Evolutionary conservation across 352 stramenopile species (phyloP), one percentile per base, ranked within the genome.

Genomic region (Pythium graminicola): DNA sequence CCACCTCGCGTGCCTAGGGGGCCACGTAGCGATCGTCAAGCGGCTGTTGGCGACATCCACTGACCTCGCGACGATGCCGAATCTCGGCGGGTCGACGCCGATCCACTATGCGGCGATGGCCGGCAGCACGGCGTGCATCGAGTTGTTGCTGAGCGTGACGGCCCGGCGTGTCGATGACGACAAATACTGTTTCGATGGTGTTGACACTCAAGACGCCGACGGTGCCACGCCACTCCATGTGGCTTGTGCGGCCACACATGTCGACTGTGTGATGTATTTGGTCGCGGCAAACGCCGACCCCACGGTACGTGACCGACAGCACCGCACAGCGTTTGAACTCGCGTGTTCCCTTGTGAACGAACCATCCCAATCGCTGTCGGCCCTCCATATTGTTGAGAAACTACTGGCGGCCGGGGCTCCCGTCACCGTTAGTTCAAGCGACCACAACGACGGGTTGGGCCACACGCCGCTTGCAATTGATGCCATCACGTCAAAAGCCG

Each of bases 201-300:
- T 89, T 0, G 71, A 68, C n/a, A 46, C 62, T 0, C 42, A 35
- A 16, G 65, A 89, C 41, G 51, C 69, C 23, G 75, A 85, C 17
- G 72, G 69, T 16, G 60, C 53, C 1, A 86, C 76, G n/a, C 76
- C 79, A 11, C 57, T 89, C 5, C 79, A 89, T 44, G 23, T 84
- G 1, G 73, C 79, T 0, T 85, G 74, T 45, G 38, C 38, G 22
- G 35, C 57, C 6, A 58, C 54, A 0, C 54, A 79, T 23, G 48
- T 64, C 8, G 71, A 82, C 46, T 86, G 72, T 24, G 69, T 72
- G 14, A 41, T 82, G 44, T 87, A 86, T 47, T 57, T 89, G 22
- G 60, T 89, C 22, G 76, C 75, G 13, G 78, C 76, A 0, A 81
- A 72, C 42, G 76, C 78, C 5, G 49, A 81, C 13, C 38, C 82